Conservation (phyloP, 106 monocot species). For the Dendrobium officinale region DNA sequence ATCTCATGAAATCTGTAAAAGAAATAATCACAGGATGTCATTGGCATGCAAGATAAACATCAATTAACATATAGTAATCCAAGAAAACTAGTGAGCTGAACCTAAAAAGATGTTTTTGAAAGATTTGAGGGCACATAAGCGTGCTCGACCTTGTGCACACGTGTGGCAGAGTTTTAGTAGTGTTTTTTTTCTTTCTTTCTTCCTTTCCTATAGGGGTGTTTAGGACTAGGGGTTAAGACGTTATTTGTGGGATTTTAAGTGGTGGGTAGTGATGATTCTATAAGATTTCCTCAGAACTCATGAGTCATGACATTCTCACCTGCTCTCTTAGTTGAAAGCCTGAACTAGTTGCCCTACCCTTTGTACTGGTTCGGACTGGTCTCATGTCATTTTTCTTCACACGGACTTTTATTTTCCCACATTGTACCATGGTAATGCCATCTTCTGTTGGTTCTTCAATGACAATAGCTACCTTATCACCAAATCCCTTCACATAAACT, state of each 20-base stretch:
- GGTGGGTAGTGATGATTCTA: background rate
- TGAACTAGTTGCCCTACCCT: slow-evolving; percentile 6
- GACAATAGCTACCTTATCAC: slow-evolving; percentile 55
- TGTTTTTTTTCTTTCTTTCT: background rate
- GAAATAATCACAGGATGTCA: too few species aligned
- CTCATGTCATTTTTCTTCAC: slow-evolving; percentile 54
- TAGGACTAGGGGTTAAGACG: too few species aligned
- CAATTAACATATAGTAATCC: background rate
- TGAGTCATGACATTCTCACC: slow-evolving; percentile 16
- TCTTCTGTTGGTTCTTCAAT: slow-evolving; percentile 49
- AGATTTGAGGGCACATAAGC: background rate
- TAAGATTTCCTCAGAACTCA: background rate
- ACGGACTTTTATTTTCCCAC: slow-evolving; percentile 70
- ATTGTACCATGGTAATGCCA: slow-evolving; percentile 42
- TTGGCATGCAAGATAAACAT: background rate
- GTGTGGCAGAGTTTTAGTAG: background rate
- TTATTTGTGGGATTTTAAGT: background rate
- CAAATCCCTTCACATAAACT: slow-evolving; percentile 61
- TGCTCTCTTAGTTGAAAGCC: slow-evolving; percentile 15
- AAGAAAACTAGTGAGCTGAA: background rate
- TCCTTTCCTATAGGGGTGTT: background rate
- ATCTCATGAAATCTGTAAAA: too few species aligned
- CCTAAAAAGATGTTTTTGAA: background rate
- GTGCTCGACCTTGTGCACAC: background rate
- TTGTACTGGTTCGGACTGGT: slow-evolving; percentile 15